Conservation (phyloP, 1,139 yeast genomes). For the Entelexis paramagnoliae region DNA sequence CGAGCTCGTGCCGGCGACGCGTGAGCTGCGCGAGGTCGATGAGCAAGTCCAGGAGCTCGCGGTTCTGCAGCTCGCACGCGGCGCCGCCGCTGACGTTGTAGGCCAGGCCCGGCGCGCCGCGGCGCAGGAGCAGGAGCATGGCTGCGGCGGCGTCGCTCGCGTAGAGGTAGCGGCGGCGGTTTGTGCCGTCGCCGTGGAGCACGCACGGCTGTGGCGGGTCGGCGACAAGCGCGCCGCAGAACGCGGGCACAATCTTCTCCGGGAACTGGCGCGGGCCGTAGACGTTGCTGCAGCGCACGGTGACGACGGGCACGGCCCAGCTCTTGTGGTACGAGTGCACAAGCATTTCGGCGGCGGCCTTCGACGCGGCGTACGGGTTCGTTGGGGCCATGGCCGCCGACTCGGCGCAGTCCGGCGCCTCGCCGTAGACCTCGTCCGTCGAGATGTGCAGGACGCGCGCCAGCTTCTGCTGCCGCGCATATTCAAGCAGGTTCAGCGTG, state of each 20-base stretch:
- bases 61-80: conserved; percentile 36
- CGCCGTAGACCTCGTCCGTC: conserved; percentile 55
- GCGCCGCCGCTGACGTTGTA: conserved; percentile 44
- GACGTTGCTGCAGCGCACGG: conserved; percentile 45
- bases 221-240: conserved; percentile 28
- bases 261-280: conserved; percentile 51
- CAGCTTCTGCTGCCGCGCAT: conserved; percentile 28
- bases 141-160: conserved; percentile 43
- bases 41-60: conserved; percentile 29
- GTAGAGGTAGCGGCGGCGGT: conserved; percentile 42
- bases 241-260: conserved; percentile 46
- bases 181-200: conserved; percentile 43
- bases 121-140: conserved; percentile 33
- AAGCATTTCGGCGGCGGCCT: conserved; percentile 48
- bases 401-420: conserved; percentile 33
- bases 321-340: conserved; percentile 41
- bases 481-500: conserved; percentile 44
- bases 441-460: conserved; percentile 42
- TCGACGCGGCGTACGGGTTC: conserved; percentile 52
- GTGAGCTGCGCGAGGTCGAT: conserved; percentile 23
- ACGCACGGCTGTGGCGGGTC: conserved; percentile 28
- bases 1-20: conserved; percentile 23
- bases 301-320: conserved; percentile 38
- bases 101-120: conserved; percentile 33
- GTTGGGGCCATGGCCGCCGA: conserved; percentile 40